These are phyloP conservation scores for Candida hungchunana DNA, from an alignment of 805 yeast genomes.

Conservation along the genomic window DNA sequence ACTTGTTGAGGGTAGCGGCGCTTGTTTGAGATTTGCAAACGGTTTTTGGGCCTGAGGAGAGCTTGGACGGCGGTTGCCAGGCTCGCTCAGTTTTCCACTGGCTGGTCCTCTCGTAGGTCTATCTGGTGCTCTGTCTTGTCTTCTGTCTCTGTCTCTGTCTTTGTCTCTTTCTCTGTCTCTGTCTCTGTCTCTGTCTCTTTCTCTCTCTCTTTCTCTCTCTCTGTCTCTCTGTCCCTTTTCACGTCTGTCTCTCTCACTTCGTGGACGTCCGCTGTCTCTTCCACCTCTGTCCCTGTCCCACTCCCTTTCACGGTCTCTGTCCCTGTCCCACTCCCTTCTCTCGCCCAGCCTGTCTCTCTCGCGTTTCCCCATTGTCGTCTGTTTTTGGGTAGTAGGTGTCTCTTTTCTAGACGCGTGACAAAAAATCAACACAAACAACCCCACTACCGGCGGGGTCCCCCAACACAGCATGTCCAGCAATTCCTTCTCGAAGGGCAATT, in stretches of 20 bases:
- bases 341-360: not conserved
- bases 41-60: not conserved
- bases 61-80: not conserved
- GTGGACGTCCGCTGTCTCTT: constrained; percentile 4
- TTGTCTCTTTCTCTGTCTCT: constrained; percentile 7
- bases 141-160: constrained; percentile 4
- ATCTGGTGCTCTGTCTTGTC: constrained; percentile 4
- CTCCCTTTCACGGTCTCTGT: constrained; percentile 1
- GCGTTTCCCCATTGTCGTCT: not conserved
- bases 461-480: no score
- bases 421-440: no score
- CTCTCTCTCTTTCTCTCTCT: constrained; percentile 6
- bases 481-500: no score
- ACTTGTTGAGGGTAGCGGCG: not conserved
- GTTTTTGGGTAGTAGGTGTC: not conserved
- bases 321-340: constrained; percentile 1
- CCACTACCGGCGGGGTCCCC: no score
- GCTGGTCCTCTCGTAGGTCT: constrained; percentile 3
- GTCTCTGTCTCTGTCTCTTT: constrained; percentile 3
- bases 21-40: constrained; percentile 4
- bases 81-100: constrained; percentile 1
- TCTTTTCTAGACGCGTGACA: not conserved
- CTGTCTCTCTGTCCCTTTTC: constrained; percentile 2
- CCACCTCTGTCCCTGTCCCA: constrained; percentile 1
- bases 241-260: not conserved